phyloP scores from a whole-genome alignment of 306 rosid species.

The Begonia masoniana region DNA sequence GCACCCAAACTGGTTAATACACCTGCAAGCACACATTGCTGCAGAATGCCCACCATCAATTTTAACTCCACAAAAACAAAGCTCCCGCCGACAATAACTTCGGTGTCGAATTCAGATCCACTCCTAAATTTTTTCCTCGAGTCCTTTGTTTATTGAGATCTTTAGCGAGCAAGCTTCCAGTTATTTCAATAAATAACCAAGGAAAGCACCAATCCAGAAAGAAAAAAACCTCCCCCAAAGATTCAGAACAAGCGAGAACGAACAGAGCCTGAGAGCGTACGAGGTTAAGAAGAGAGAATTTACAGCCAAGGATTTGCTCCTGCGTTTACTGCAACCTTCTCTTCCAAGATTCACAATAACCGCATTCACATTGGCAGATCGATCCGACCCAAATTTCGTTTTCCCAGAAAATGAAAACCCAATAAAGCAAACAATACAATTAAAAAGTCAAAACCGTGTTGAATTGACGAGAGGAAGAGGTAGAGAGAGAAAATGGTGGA shows the following conservation, averaged over 20 bases:
- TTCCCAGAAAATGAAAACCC: conserved; percentile 10
- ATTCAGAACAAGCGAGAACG: conserved; percentile 2
- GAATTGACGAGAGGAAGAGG: not conserved
- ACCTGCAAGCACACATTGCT: conserved; percentile 31
- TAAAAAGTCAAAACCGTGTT: conserved; percentile 39
- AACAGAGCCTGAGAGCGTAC: conserved; percentile 5
- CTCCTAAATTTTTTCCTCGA: not conserved
- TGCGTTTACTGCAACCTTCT: conserved; percentile 3
- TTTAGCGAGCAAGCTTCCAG: no score
- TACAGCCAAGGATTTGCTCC: not conserved
- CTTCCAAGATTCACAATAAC: conserved; percentile 6
- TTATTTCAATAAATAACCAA: not conserved
- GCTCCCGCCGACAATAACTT: conserved; percentile 21
- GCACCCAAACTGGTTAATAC: conserved; percentile 17
- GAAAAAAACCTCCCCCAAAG: not conserved
- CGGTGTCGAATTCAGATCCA: conserved; percentile 20
- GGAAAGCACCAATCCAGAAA: not conserved
- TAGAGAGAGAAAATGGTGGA: conserved; percentile 17
- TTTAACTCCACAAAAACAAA: conserved; percentile 25
- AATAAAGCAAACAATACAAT: not conserved
- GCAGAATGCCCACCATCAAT: conserved; percentile 54
- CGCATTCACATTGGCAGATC: conserved; percentile 6
- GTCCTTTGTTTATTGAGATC: not conserved
- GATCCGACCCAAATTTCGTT: conserved; percentile 7
- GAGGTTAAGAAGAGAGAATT: conserved; percentile 4